These are phyloP conservation scores for Rhodotorula sp. DNA, from an alignment of 1,284 basidiomycete genomes.

Conservation along the genomic window DNA sequence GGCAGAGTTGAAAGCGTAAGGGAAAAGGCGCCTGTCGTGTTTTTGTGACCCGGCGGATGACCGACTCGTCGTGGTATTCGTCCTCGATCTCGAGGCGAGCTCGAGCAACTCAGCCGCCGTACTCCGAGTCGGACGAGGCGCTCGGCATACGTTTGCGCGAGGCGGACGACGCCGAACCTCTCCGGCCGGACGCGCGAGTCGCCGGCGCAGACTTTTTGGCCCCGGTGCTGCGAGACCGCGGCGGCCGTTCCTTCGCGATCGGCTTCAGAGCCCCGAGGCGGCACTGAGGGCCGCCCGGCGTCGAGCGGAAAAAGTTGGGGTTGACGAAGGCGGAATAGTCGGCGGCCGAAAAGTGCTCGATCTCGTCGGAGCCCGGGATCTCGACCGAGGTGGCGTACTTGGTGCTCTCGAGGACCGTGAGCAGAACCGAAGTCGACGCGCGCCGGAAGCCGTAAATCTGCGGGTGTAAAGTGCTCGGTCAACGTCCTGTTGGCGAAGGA, in stretches of 20 bases:
- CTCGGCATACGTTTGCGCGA: neutral
- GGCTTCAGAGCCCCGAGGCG: constrained; percentile 26
- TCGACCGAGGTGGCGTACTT: constrained; percentile 7
- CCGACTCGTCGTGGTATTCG: neutral
- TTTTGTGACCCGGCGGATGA: too few relatives aligned
- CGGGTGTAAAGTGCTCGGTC: neutral
- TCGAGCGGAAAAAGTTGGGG: constrained; percentile 24
- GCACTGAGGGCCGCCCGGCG: constrained; percentile 1
- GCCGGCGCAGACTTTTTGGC: neutral
- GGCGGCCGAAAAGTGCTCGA: constrained; percentile 28
- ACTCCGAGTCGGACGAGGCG: neutral
- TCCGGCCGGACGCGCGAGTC: neutral
- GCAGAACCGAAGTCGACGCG: constrained; percentile 28
- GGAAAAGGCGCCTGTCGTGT: too few relatives aligned
- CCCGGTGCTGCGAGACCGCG: constrained; percentile 4
- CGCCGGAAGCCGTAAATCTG: constrained; percentile 40
- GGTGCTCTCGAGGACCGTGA: constrained; percentile 27
- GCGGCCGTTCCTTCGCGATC: constrained; percentile 25
- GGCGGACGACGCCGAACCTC: neutral
- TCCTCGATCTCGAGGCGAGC: neutral
- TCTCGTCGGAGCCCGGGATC: neutral
- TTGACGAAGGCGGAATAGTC: constrained; percentile 33
- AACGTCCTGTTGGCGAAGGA: too few relatives aligned
- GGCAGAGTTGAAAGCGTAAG: too few relatives aligned
- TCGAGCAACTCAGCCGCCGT: neutral